Evolutionary conservation across 768 basidiomycete genomes (phyloP), one percentile per base, ranked within the genome.

Genomic region (Naganishia vaughanmartiniae): DNA sequence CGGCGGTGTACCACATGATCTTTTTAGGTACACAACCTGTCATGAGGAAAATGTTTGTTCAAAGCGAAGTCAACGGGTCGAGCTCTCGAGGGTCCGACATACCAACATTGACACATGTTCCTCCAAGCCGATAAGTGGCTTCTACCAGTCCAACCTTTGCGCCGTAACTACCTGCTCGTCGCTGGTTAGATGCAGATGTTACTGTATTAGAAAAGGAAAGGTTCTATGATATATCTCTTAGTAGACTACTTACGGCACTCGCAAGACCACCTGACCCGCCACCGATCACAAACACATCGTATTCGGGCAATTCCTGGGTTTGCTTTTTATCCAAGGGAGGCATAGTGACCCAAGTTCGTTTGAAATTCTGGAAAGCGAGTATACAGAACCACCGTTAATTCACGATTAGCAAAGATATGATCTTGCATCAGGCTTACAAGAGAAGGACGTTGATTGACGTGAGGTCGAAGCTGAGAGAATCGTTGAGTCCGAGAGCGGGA

Each of bases 11-110:
- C 95, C 95, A 99, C 95, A 98, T 98, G 67, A 99, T 88, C 92
- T 95, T 99, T 84, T 99, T 99, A 19, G 96, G 96, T 6, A 99
- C 93, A 83, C 95, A 97, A 76, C 93, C 92, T 91, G 96, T 98
- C 60, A 98, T 51, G 12, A 51, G 24, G 19, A 1, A 24, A n/a
- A 2, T 2, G 4, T 4, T 46, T 51, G 48, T 51, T 51, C n/a
- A 51, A 14, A 51, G 12, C 15, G 14, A 15, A 51, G 21, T 4
- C n/a, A 24, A 26, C 4, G 24, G 21, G 7, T 24, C n/a, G 48
- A n/a, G 6, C 4, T n/a, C n/a, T 26, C 48, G 6, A 69, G 65
- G 69, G 14, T 60, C 24, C 55, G 14, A 55, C 90, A 74, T 75
- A 90, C 93, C 95, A 71, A 99, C 95, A 81, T 97, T 97, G 71